Conservation (phyloP, 2,329 filamentous ascomycete genomes). For the Xylariaceae sp. region DNA sequence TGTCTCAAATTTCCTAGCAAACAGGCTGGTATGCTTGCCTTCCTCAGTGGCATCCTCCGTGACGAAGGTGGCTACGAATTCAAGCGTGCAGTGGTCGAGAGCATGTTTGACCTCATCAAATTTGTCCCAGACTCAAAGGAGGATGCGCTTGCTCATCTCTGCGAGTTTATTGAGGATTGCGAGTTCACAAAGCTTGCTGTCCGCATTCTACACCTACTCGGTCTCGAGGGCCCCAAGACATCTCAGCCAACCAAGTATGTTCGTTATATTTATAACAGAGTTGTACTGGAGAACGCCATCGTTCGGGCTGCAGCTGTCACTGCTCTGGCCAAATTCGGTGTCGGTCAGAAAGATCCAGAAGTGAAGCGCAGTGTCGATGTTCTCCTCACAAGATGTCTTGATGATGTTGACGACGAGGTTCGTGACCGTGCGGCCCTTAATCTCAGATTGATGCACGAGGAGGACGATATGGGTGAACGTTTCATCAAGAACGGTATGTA, state of each 20-base stretch:
- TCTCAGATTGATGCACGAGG: slow-evolving; percentile 84
- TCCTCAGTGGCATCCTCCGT: slow-evolving; percentile 91
- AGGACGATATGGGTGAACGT: slow-evolving; percentile 75
- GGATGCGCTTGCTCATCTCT: slow-evolving; percentile 84
- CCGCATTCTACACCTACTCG: slow-evolving; percentile 87
- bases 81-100: slow-evolving; percentile 95
- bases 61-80: slow-evolving; percentile 98
- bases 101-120: slow-evolving; percentile 98
- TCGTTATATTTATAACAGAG: slow-evolving; percentile 97
- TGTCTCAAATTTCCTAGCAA: slow-evolving; percentile 98
- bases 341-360: slow-evolving; percentile 91
- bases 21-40: slow-evolving; percentile 94
- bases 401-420: slow-evolving; percentile 97
- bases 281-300: slow-evolving; percentile 94
- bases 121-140: slow-evolving; percentile 87
- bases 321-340: slow-evolving; percentile 92
- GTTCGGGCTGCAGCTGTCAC: slow-evolving; percentile 93
- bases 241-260: slow-evolving; percentile 97
- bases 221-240: slow-evolving; percentile 90
- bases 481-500: slow-evolving; percentile 87
- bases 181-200: slow-evolving; percentile 98
- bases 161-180: slow-evolving; percentile 99
- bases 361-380: slow-evolving; percentile 95
- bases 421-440: slow-evolving; percentile 92
- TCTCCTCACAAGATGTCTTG: slow-evolving; percentile 84